Evolutionary conservation across 495 filamentous ascomycete species (phyloP).

Genomic region (Parathielavia hyrcaniae): DNA sequence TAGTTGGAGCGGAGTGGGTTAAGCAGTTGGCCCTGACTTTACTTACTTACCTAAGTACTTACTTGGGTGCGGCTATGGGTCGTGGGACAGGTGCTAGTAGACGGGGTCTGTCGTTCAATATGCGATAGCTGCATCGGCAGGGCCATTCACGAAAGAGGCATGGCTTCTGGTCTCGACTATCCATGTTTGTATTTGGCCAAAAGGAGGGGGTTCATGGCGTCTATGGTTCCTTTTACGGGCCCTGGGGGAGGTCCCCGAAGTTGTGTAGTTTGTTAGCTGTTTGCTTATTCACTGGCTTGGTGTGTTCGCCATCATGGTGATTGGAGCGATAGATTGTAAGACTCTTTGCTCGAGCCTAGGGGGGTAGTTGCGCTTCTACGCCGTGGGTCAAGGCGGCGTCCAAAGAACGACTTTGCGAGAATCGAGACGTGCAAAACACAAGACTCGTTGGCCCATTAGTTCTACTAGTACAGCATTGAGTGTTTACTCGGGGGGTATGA

Average conservation of each 20-base stretch:
- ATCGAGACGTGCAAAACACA: too few species aligned
- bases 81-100: too few species aligned
- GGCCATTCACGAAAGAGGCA: slow-evolving; percentile 6
- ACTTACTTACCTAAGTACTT: too few species aligned
- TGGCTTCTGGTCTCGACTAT: slow-evolving; percentile 10
- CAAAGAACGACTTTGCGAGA: too few species aligned
- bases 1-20: too few species aligned
- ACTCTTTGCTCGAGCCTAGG: not conserved
- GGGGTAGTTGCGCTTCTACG: too few species aligned
- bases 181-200: slow-evolving; percentile 9
- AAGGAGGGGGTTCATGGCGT: slow-evolving; percentile 16
- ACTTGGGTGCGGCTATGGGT: too few species aligned
- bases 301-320: not conserved
- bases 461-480: too few species aligned
- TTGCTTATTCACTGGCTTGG: not conserved
- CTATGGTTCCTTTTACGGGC: slow-evolving; percentile 11
- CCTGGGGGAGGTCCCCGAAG: not conserved
- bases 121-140: not conserved
- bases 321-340: too few species aligned
- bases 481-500: too few species aligned
- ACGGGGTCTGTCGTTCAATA: not conserved
- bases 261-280: not conserved
- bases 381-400: too few species aligned
- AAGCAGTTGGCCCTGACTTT: not conserved
- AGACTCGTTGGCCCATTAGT: not conserved